Base-by-base conservation (phyloP, 2,329 filamentous ascomycete species). In the Boeremia lycopersici region DNA sequence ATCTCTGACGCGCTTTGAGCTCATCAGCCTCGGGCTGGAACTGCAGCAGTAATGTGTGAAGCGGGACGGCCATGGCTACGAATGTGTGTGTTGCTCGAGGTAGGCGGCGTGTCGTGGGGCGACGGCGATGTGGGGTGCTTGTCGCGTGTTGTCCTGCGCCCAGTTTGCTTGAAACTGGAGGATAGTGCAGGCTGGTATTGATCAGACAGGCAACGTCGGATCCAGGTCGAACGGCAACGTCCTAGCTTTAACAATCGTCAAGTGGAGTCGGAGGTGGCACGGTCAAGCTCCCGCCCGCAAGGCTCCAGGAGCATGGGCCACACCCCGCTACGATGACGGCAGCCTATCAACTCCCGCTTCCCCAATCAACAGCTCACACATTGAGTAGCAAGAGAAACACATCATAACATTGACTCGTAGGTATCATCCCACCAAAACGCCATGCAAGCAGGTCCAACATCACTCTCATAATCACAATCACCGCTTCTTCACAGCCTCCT, bases 401-500 rank as follows among this genome's bases (percentile, higher is more conserved):
- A 49, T 47, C 15, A 6, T 42, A 46, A 41, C 13, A 43, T 44
- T 48, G 29, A 47, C 11, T 52, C 23, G 19, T 52, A 52, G 48
- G 43, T 48, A 48, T 56, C 43, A 48, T 39, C 47, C 45, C 23
- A 26, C 40, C 30, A 30, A 47, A 60, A 63, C 60, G 51, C 61
- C 59, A 35, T 53, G 41, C 49, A 59, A 61, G 53, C 50, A 58
- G 4, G 19, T 23, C 33, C 52, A 36, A 25, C 29, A 15, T 30
- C 46, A 39, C 25, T 17, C 50, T 26, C 13, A 29, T 26, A 35
- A 28, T 31, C 9, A 36, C 28, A 15, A 33, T 67, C 74, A 80
- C 52, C 74, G 62, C 59, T 64, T 76, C 56, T 82, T 82, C 63
- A 96, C 81, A 31, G 87, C 77, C 23, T 81, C 85, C 74, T 91